Evolutionary conservation across 2,329 filamentous ascomycete species (phyloP).

Genomic region (Diaporthe vexans): DNA sequence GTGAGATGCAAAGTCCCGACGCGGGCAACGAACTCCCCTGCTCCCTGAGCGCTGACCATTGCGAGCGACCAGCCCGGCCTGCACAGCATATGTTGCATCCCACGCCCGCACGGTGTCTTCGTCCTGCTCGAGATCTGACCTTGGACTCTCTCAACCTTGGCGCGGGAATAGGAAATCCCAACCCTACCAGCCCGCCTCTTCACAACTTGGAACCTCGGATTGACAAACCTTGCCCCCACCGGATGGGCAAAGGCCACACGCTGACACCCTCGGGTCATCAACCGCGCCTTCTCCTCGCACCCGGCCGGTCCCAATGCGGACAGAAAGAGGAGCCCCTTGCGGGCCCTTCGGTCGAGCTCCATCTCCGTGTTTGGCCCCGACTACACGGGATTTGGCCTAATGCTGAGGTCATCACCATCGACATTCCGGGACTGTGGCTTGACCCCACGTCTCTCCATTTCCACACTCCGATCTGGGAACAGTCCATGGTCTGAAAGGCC

Average conservation of each 20-base stretch:
- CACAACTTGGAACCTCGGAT: background rate
- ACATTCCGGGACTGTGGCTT: background rate
- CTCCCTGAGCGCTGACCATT: background rate
- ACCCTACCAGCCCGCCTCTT: background rate
- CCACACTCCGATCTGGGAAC: conserved; percentile 6
- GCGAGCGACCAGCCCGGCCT: background rate
- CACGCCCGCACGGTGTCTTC: background rate
- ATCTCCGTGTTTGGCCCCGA: conserved; percentile 10
- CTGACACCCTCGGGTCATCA: conserved; percentile 12
- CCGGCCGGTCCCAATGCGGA: conserved; percentile 8
- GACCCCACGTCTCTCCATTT: conserved; percentile 5
- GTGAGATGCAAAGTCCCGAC: conserved; percentile 5
- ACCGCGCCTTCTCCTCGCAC: background rate
- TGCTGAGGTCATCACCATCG: conserved; percentile 14
- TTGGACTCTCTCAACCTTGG: conserved; percentile 11
- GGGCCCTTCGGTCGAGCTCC: conserved; percentile 1
- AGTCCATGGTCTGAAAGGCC: background rate
- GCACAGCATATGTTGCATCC: background rate
- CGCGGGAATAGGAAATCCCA: background rate
- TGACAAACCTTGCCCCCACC: conserved; percentile 27
- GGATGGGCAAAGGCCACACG: background rate
- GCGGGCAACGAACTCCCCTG: no score
- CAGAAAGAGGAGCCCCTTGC: conserved; percentile 13
- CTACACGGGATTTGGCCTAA: background rate
- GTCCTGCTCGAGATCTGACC: background rate